Evolutionary conservation across 257 asterid species (phyloP), one percentile per base, ranked within the genome.

Genomic region (Coffea canephora): DNA sequence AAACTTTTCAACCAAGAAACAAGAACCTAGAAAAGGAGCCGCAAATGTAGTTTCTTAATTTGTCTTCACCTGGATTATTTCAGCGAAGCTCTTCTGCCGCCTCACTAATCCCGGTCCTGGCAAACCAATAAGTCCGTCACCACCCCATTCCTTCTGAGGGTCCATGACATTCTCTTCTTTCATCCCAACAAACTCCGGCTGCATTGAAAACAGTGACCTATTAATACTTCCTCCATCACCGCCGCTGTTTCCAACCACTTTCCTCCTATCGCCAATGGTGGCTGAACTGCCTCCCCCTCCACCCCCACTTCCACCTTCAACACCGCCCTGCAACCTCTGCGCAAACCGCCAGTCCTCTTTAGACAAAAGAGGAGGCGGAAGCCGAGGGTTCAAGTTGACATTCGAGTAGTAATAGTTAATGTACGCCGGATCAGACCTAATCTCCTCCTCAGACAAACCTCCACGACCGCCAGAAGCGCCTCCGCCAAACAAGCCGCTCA

Each of bases 401-500:
- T 93, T 90, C 57, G 89, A 80, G 83, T 90, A 87, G 76, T 89
- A 93, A 74, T 91, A 91, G 9, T 90, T 86, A 69, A 82, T 68
- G 81, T 93, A 93, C 1, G 88, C 85, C 48, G 97, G 96, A 90
- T 93, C 93, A 83, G 93, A 86, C 97, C 94, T 90, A 39, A 88
- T 76, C 77, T 85, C 95, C 89, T 85, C 93, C 83, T 87, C 93
- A 1, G 91, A 83, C 6, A 75, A 59, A 0, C 79, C 81, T 2
- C 71, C 84, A 13, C 77, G 64, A 25, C 66, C 55, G 21, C 49
- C 84, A 39, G 43, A 3, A 39, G 43, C 43, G 5, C 81, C 69
- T 64, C 74, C 78, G 14, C 91, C 87, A 39, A 85, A 78, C 27
- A 85, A 71, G 23, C 83, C 79, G 50, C 85, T 78, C 52, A 89